Evolutionary conservation across 1,284 basidiomycete genomes (phyloP), one percentile per base, ranked within the genome.

Genomic region (Thelephora terrestris): DNA sequence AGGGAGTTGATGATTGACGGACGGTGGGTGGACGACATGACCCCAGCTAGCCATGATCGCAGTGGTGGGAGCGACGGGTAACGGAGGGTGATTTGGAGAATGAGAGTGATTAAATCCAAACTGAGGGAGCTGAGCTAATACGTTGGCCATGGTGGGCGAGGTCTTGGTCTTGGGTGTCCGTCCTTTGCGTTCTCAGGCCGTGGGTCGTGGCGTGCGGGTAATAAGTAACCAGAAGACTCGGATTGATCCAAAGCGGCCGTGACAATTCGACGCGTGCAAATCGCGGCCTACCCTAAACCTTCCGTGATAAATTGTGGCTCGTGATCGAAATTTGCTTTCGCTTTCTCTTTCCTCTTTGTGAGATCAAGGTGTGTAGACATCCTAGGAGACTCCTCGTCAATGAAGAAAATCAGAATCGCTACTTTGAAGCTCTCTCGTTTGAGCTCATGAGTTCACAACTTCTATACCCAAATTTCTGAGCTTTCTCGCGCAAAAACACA

Each of bases 391-490:
- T 20, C 24, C 20, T 50, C 50, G 49, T 62, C 63, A 57, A 66
- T 75, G 84, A 86, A 70, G 82, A 85, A 66, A 65, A 57, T 67
- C 71, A 68, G 84, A 86, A 88, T 87, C 85, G 84, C 83, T 87
- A 86, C 83, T 79, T 82, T 63, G 84, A 87, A 78, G 77, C 77
- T 66, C 57, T 42, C 4, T 23, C n/a, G n/a, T 32, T 54, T 50
- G 52, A 66, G 82, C 75, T 80, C 16, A 76, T 86, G 85, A 87
- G 69, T 63, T 60, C 61, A 63, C 60, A 59, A 71, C 71, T 64
- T 71, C 78, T 75, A 88, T 87, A 87, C 85, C 85, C 85, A 87
- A 87, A 87, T 88, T 87, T 86, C 85, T 68, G 85, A 88, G 71
- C 67, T 58, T 57, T 21, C 46, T 40, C 52, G 47, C 24, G 40